Evolutionary conservation across 768 basidiomycete genomes (phyloP), one percentile per base, ranked within the genome.

Genomic region (Boletus pseudopeckii): DNA sequence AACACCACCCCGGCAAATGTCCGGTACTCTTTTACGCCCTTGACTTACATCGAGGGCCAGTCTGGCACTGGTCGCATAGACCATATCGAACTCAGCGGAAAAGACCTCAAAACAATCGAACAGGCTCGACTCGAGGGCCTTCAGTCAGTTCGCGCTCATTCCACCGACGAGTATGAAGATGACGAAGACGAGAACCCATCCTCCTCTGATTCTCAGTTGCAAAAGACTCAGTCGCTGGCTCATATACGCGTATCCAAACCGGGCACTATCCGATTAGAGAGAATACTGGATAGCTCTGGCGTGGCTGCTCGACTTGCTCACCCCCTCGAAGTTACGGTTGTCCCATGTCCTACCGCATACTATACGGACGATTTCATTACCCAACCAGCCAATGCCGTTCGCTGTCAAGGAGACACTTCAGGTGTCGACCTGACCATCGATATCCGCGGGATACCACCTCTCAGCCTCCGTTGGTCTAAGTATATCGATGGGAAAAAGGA

Each of bases 281-380:
- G 82, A 41, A 84, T 93, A 14, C 65, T 83, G 18, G 93, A 95
- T 65, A 70, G 77, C 13, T 82, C 83, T 2, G 80, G 82, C 39
- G 81, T 83, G 40, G 85, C 87, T 40, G 90, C 92, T 36, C 84
- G 90, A 26, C 72, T 95, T n/a, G 70, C 79, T 50, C 77, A 79
- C 50, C 74, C 84, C 41, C 76, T 77, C 14, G 82, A 87, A 54
- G 79, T 92, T 32, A 78, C 81, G 0, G 75, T 96, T 41, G 90
- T 86, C 13, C 89, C 92, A 18, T 97, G 94, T 64, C 94, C 94
- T 7, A 77, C 74, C 5, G 91, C 85, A 5, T 79, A 80, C 59
- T 94, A 93, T 63, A 61, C 74, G 0, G 67, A 69, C 1, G 73
- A 74, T 22, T 66, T 71, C 17, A 70, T 78, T 26, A 46, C 53